Percentiles rank a stretch among this genome's conserved stretches.
phyloP scores from a whole-genome alignment of 129 eudicot species.

The Pseudognaphalium luteoalbum region DNA sequence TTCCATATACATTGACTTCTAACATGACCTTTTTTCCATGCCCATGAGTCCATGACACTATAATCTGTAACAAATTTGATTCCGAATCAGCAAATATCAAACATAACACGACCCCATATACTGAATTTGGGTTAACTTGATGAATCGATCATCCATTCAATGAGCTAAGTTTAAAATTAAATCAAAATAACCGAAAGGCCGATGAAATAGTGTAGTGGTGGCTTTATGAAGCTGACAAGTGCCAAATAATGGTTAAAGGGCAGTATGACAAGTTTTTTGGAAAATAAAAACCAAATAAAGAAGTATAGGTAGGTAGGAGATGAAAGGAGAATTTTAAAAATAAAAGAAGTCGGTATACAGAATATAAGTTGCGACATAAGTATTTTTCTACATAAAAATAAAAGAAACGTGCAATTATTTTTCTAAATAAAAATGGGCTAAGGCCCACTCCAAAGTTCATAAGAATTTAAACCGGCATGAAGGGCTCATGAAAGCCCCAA shows the following conservation, averaged over 20 bases:
- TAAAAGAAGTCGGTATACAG: no score
- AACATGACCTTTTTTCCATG: background rate
- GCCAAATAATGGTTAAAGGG: conserved; percentile 31
- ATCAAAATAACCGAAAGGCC: background rate
- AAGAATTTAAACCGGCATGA: no score
- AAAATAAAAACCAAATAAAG: conserved; percentile 38
- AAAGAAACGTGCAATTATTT: no score
- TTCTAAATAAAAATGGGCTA: no score
- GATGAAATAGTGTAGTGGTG: background rate
- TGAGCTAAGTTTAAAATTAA: background rate
- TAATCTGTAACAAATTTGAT: background rate
- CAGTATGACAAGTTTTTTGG: background rate
- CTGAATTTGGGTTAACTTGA: background rate
- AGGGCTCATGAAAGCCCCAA: no score
- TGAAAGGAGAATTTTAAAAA: conserved; percentile 37
- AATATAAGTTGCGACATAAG: no score
- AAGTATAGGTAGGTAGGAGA: conserved; percentile 42
- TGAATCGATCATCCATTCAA: background rate
- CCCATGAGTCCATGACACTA: background rate
- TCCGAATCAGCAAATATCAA: background rate
- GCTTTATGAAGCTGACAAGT: conserved; percentile 37
- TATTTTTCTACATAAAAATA: no score
- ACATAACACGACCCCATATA: background rate
- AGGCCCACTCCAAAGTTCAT: no score
- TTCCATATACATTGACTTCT: conserved; percentile 14